Base-by-base conservation (phyloP, 768 basidiomycete species). In the Suillus discolor region DNA sequence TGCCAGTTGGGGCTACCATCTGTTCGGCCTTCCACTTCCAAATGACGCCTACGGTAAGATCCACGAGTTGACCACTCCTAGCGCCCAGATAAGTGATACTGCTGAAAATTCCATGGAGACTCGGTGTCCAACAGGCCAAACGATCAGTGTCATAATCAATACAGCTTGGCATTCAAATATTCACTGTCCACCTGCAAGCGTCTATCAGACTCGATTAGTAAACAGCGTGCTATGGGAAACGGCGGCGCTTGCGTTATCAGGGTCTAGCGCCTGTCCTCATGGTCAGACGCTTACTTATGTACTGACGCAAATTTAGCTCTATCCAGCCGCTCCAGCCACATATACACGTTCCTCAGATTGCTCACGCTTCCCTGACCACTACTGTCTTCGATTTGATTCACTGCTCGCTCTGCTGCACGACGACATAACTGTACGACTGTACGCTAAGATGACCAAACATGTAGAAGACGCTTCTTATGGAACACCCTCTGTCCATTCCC, bases 11-110 rank as follows among this genome's bases (percentile, higher is more conserved):
- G 11, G 31, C 31, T 34, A 1, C 6, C 18, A 34, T n/a, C 31
- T 54, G 31, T n/a, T 13, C 20, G 54, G 20, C 54, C n/a, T 55
- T 34, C 18, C 6, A 20, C 34, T 36, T 36, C 34, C 20, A 36
- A 55, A 36, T 55, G 20, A n/a, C 34, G 34, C 54, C 34, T 7
- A 38, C 36, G 36, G 54, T n/a, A n/a, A 12, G 31, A 20, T 34
- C 31, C 53, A 55, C 18, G 31, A 55, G 31, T 13, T 18, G 2
- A 9, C 25, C 25, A 16, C 8, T 6, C 11, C 20, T 20, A 13
- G 54, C 54, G 54, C 12, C 31, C 34, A 55, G 54, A 55, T 55
- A 55, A 55, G 28, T 6, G 31, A n/a, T 34, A n/a, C 54, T 53
- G 9, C 51, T 34, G 28, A 20, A 9, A 8, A 5, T 20, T 31